Evolutionary conservation across 768 basidiomycete species (phyloP).

Genomic region (Serendipita sp.): DNA sequence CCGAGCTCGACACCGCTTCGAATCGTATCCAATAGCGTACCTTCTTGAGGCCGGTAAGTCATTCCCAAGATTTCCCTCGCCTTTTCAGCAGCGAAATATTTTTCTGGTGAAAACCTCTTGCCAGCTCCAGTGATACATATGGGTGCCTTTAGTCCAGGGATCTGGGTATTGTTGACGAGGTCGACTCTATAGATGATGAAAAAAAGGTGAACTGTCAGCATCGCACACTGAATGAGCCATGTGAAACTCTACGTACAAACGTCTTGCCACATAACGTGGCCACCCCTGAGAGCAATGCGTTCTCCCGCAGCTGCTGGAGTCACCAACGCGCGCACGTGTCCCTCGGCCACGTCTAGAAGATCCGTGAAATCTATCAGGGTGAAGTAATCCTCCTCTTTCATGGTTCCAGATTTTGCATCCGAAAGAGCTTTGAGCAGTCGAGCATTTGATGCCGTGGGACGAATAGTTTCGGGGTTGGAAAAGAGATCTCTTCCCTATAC

Average conservation of each 20-base stretch:
- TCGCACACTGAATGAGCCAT: neutral
- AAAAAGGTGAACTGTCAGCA: neutral
- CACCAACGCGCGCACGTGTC: conserved; percentile 36
- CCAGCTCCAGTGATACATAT: neutral
- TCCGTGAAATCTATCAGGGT: conserved; percentile 15
- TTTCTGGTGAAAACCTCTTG: neutral
- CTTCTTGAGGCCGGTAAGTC: neutral
- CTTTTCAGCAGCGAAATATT: neutral
- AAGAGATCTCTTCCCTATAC: neutral
- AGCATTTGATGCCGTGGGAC: neutral
- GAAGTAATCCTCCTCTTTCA: neutral
- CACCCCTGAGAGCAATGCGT: conserved; percentile 22
- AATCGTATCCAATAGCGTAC: neutral
- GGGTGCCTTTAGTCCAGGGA: neutral
- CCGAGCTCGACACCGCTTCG: too few species aligned
- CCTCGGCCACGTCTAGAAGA: conserved; percentile 39
- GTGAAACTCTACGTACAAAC: neutral
- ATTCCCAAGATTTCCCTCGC: neutral
- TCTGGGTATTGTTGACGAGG: neutral
- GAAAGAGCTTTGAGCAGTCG: neutral
- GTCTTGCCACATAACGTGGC: neutral
- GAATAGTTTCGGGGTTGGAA: neutral
- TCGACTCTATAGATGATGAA: neutral
- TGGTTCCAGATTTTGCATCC: neutral
- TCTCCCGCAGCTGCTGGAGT: conserved; percentile 37